These are phyloP conservation scores for Amphibolis antarctica DNA, from an alignment of 106 monocot genomes.

Conservation along the genomic window DNA sequence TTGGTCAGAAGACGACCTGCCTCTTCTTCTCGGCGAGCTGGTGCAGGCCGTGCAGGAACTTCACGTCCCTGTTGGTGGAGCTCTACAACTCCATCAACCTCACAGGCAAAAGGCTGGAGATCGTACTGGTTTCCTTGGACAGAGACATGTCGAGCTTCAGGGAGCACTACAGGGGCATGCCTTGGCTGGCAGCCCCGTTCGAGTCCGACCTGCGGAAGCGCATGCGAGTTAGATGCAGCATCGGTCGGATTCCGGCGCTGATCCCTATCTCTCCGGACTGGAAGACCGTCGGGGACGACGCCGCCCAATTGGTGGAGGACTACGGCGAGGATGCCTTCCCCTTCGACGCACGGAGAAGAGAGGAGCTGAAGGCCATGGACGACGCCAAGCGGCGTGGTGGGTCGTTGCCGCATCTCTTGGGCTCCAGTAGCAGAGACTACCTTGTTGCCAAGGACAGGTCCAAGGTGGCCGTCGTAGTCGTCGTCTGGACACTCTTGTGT, in stretches of 20 bases:
- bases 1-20: conserved; percentile 20
- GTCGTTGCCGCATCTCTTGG: conserved; percentile 15
- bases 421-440: conserved; percentile 16
- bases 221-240: neutral
- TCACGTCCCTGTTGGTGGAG: conserved; percentile 17
- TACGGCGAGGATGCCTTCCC: conserved; percentile 32
- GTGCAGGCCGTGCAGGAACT: conserved; percentile 33
- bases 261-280: conserved; percentile 9
- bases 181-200: conserved; percentile 30
- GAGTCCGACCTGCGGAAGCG: neutral
- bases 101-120: conserved; percentile 7
- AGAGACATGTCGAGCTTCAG: conserved; percentile 16
- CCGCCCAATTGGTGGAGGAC: conserved; percentile 24
- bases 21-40: conserved; percentile 38
- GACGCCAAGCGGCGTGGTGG: conserved; percentile 14
- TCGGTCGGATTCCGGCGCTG: conserved; percentile 28
- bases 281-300: conserved; percentile 11
- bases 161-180: conserved; percentile 17
- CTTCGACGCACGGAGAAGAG: conserved; percentile 18
- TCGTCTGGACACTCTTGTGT: neutral
- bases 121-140: conserved; percentile 28
- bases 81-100: conserved; percentile 21
- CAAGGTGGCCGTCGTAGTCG: conserved; percentile 5
- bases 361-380: conserved; percentile 23
- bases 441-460: conserved; percentile 15